phyloP scores from a whole-genome alignment of 192 early-diverging fungal species.

The Umbelopsis ramanniana region DNA sequence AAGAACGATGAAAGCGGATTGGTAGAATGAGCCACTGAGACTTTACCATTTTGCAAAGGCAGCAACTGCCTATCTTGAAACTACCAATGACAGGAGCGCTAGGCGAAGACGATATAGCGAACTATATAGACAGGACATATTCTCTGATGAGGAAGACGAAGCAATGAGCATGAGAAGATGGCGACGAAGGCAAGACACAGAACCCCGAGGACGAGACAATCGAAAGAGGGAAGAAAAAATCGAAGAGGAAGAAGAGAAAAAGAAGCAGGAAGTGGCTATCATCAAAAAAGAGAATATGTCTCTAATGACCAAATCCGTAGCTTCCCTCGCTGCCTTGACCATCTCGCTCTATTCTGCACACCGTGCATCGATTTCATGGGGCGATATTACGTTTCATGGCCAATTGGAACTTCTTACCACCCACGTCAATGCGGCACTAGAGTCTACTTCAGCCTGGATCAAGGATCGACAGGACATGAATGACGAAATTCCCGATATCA shows the following conservation, averaged over 20 bases:
- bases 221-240: constrained; percentile 1
- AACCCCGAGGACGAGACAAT: constrained; percentile 23
- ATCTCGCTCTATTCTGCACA: constrained; percentile 52
- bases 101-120: neutral
- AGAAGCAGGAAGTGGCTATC: constrained; percentile 16
- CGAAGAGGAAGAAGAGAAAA: constrained; percentile 23
- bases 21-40: neutral
- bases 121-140: neutral
- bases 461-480: constrained; percentile 44
- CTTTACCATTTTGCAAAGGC: neutral
- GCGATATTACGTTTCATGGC: constrained; percentile 51
- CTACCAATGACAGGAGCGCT: neutral
- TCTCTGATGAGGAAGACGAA: constrained; percentile 16
- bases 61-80: constrained; percentile 19
- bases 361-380: constrained; percentile 44
- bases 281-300: neutral
- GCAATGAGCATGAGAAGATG: constrained; percentile 19
- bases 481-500: constrained; percentile 43
- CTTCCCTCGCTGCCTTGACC: constrained; percentile 44
- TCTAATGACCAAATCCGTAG: constrained; percentile 34
- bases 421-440: constrained; percentile 45
- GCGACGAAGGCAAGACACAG: neutral
- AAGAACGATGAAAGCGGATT: neutral
- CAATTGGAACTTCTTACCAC: constrained; percentile 48
- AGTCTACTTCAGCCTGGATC: constrained; percentile 54